Evolutionary conservation across 306 rosid species (phyloP).

Genomic region (Vicia faba): DNA sequence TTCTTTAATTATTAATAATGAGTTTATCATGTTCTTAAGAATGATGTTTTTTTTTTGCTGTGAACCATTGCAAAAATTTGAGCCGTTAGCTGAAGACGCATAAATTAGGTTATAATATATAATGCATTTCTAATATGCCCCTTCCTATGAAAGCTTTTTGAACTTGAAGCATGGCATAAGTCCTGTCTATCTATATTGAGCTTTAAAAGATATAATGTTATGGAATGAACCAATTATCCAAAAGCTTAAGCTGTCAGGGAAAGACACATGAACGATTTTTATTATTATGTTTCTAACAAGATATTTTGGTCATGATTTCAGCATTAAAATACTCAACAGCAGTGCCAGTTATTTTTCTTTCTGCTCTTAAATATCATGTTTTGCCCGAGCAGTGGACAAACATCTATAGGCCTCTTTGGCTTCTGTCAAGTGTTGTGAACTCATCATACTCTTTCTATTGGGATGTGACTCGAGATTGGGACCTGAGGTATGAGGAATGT

Average conservation of each 20-base stretch:
- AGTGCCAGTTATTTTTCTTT: constrained; percentile 90
- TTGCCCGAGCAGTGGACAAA: constrained; percentile 78
- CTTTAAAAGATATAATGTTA: background rate
- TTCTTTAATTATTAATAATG: background rate
- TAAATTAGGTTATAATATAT: background rate
- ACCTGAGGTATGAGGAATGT: constrained; percentile 69
- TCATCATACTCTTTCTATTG: constrained; percentile 96
- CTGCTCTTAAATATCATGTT: constrained; percentile 93
- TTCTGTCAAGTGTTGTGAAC: constrained; percentile 84
- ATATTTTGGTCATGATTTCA: constrained; percentile 61
- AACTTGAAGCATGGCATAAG: background rate
- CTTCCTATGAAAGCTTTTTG: constrained; percentile 3
- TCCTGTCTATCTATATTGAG: background rate
- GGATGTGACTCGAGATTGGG: constrained; percentile 99
- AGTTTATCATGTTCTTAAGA: constrained; percentile 13
- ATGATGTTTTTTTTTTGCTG: constrained; percentile 20
- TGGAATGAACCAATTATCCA: constrained; percentile 2
- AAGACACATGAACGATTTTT: background rate
- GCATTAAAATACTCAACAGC: constrained; percentile 95
- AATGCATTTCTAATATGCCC: background rate
- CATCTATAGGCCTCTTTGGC: constrained; percentile 98
- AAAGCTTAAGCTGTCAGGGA: constrained; percentile 1
- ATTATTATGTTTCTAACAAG: background rate
- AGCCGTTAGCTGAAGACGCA: constrained; percentile 1
- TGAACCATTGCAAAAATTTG: constrained; percentile 4